Evolutionary conservation across 2,329 filamentous ascomycete genomes (phyloP).

Genomic region (Mariannaea sp.): DNA sequence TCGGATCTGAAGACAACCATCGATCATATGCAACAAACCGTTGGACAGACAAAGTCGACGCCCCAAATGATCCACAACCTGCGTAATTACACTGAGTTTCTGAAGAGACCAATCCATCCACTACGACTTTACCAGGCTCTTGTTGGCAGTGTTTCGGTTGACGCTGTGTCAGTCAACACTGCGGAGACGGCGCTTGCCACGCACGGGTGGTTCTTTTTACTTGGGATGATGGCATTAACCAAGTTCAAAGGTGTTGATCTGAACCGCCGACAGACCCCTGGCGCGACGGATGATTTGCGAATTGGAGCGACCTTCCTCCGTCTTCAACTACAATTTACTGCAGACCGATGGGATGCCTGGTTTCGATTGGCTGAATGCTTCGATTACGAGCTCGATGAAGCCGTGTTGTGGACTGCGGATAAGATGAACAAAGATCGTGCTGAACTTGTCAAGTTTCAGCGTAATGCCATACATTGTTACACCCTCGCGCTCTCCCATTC

Average conservation of each 20-base stretch:
- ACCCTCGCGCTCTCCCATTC: constrained; percentile 64
- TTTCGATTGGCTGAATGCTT: constrained; percentile 86
- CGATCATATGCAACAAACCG: constrained; percentile 88
- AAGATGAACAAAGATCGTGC: constrained; percentile 84
- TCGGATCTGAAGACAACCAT: constrained; percentile 89
- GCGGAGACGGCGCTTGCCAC: constrained; percentile 74
- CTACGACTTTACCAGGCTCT: constrained; percentile 79
- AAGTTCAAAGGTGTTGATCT: constrained; percentile 75
- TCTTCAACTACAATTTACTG: constrained; percentile 81
- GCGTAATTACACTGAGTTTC: constrained; percentile 77
- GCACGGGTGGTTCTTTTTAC: constrained; percentile 89
- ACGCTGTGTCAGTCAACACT: constrained; percentile 70
- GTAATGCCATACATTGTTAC: constrained; percentile 82
- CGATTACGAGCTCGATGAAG: constrained; percentile 85
- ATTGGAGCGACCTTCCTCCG: constrained; percentile 80
- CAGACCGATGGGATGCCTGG: constrained; percentile 88
- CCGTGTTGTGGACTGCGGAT: constrained; percentile 85
- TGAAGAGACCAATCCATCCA: constrained; percentile 85
- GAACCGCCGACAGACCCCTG: constrained; percentile 76
- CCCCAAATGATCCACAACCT: constrained; percentile 86
- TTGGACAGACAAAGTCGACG: constrained; percentile 78
- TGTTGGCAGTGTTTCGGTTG: constrained; percentile 74
- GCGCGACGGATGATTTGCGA: constrained; percentile 82
- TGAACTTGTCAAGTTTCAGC: constrained; percentile 76
- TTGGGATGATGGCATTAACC: constrained; percentile 85